Conservation (phyloP, 2,329 filamentous ascomycete species). For the Septoria petroselini region DNA sequence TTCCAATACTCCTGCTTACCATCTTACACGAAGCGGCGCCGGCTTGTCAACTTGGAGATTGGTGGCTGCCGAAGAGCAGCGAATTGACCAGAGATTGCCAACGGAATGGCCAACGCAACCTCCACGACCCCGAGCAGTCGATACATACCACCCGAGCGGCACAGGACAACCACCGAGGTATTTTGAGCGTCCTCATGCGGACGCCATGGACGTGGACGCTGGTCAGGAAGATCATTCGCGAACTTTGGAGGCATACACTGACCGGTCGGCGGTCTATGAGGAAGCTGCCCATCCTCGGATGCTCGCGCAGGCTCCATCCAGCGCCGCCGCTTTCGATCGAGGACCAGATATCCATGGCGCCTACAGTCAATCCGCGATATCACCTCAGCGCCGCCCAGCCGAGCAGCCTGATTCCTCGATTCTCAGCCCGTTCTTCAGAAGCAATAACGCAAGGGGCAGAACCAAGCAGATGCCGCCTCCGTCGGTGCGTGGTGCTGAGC, state of each 20-base stretch:
- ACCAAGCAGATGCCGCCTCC: background rate
- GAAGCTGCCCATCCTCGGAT: background rate
- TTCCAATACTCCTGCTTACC: background rate
- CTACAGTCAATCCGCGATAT: background rate
- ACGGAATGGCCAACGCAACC: background rate
- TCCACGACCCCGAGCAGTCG: background rate
- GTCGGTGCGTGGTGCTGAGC: background rate
- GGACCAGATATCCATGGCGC: background rate
- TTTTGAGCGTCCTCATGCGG: background rate
- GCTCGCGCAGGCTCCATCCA: background rate
- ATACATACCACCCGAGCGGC: background rate
- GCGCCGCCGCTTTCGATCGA: background rate
- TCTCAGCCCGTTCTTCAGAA: constrained; percentile 43
- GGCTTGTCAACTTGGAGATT: background rate
- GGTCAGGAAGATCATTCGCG: background rate
- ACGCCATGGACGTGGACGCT: background rate
- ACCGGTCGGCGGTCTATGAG: background rate
- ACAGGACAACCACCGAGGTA: background rate
- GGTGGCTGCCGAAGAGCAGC: background rate
- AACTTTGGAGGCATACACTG: background rate
- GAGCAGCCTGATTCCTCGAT: constrained; percentile 29
- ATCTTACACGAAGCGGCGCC: background rate
- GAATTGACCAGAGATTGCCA: background rate
- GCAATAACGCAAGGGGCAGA: background rate
- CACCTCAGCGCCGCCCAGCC: background rate